phyloP scores from a whole-genome alignment of 2,329 filamentous ascomycete genomes.

The Talaromyces sp. region DNA sequence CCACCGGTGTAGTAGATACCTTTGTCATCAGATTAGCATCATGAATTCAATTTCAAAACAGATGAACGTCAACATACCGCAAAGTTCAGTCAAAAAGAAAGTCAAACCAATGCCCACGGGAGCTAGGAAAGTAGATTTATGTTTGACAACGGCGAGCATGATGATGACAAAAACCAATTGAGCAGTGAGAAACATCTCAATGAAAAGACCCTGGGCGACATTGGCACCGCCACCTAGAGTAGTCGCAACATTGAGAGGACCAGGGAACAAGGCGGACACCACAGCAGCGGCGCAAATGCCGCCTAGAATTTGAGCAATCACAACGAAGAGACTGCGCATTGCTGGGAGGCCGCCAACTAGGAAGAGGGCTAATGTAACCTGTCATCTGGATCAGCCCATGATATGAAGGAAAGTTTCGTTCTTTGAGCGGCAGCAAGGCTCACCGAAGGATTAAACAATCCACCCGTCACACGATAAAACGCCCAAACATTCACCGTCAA shows the following conservation, averaged over 20 bases:
- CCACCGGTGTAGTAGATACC: conserved; percentile 47
- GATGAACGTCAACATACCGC: conserved; percentile 29
- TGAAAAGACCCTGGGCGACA: conserved; percentile 57
- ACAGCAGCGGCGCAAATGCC: conserved; percentile 57
- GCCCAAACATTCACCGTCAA: conserved; percentile 52
- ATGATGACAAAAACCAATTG: conserved; percentile 61
- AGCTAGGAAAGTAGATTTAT: conserved; percentile 65
- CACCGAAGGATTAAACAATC: conserved; percentile 49
- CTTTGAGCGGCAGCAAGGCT: not conserved
- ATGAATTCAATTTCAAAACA: not conserved
- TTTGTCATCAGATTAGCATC: conserved; percentile 16
- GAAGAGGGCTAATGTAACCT: conserved; percentile 57
- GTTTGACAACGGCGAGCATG: conserved; percentile 69
- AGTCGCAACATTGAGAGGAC: conserved; percentile 53
- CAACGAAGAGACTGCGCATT: conserved; percentile 48
- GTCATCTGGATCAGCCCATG: not conserved
- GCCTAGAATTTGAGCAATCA: conserved; percentile 55
- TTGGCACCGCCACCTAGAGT: conserved; percentile 49
- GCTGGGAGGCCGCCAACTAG: conserved; percentile 54
- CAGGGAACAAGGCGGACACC: conserved; percentile 55
- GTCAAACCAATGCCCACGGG: conserved; percentile 67
- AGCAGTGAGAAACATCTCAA: conserved; percentile 62
- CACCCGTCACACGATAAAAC: conserved; percentile 50
- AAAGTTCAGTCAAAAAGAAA: conserved; percentile 58
- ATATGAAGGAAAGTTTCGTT: not conserved